Evolutionary conservation across 176 grass and related monocot species (phyloP), one percentile per base, ranked within the genome.

Genomic region (Eragrostis nindensis): DNA sequence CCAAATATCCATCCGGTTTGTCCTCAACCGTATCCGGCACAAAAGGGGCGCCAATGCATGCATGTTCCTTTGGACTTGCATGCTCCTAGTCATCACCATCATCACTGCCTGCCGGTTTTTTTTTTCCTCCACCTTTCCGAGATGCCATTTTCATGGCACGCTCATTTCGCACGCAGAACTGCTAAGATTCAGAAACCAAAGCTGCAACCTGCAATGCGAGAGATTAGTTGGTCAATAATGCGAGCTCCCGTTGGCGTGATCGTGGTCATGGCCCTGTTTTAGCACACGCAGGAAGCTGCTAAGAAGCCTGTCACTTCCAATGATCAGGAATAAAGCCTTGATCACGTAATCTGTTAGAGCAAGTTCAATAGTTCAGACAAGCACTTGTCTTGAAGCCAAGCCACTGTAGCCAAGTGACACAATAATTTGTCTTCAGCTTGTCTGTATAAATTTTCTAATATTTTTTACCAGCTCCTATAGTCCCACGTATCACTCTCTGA

Each of bases 241-340:
- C 39, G 60, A 67, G 68, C 60, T 49, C 19, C 13, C 7, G 0
- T 9, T 27, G 7, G 14, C 13, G 17, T 27, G n/a, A 53, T 36
- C 45, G 24, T 22, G 15, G 70, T 53, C 26, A 25, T 54, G 25
- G 10, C 50, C 14, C 17, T 59, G 24, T 21, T 71, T 39, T 87
- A 75, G 21, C 67, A 17, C n/a, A n/a, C 11, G 27, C 21, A 62
- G 66, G 86, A 78, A 80, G 86, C 75, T 54, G 69, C 86, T 21
- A 9, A 45, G 70, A 84, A 89, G 25, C 22, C 40, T 1, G 9
- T 4, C 50, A 1, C 17, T 2, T 41, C 10, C 42, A 71, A 74
- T 50, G 68, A 88, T 52, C 1, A 61, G 30, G 32, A 72, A 79
- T 19, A 73, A 84, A 65, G 16, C 19, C 68, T 11, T 13, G 80